A percentile compares a stretch with the other conserved stretches of the same genome.
Evolutionary conservation across 495 filamentous ascomycete species (phyloP).

Genomic region (Penicillium dipodomyicola): DNA sequence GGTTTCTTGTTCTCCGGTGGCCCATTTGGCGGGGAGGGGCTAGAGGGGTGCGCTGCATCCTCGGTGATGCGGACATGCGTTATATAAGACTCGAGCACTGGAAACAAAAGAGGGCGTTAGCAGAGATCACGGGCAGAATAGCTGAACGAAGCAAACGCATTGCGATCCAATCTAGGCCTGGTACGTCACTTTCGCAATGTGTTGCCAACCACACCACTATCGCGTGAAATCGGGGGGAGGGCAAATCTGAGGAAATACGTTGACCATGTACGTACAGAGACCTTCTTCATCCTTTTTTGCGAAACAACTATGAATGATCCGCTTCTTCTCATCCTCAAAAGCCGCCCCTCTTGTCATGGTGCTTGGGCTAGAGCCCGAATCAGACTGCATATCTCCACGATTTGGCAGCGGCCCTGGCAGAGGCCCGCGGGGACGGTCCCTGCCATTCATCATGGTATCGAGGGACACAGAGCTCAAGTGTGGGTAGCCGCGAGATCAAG

Average conservation of each 20-base stretch:
- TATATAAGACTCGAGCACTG: conserved; percentile 93
- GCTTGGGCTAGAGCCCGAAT: conserved; percentile 33
- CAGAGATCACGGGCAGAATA: neutral
- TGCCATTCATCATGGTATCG: conserved; percentile 37
- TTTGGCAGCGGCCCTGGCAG: conserved; percentile 26
- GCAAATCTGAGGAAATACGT: conserved; percentile 4
- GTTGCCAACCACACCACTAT: conserved; percentile 13
- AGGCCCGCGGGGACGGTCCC: conserved; percentile 37
- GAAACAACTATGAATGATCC: conserved; percentile 92
- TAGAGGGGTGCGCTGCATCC: conserved; percentile 77
- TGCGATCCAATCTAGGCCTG: neutral
- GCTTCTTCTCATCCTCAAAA: conserved; percentile 93
- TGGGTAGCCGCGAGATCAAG: conserved; percentile 30
- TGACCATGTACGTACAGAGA: conserved; percentile 55
- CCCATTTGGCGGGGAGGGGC: conserved; percentile 74
- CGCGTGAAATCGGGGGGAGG: neutral
- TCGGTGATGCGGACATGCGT: conserved; percentile 90
- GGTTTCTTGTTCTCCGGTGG: conserved; percentile 75
- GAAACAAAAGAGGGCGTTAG: conserved; percentile 16
- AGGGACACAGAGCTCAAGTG: conserved; percentile 30
- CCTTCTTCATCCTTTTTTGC: conserved; percentile 81
- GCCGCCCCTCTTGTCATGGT: conserved; percentile 71
- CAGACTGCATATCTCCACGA: conserved; percentile 33
- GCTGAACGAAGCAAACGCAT: neutral
- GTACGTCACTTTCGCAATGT: conserved; percentile 11